Conservation (phyloP, 257 asterid genomes). For the Nicotiana paniculata region DNA sequence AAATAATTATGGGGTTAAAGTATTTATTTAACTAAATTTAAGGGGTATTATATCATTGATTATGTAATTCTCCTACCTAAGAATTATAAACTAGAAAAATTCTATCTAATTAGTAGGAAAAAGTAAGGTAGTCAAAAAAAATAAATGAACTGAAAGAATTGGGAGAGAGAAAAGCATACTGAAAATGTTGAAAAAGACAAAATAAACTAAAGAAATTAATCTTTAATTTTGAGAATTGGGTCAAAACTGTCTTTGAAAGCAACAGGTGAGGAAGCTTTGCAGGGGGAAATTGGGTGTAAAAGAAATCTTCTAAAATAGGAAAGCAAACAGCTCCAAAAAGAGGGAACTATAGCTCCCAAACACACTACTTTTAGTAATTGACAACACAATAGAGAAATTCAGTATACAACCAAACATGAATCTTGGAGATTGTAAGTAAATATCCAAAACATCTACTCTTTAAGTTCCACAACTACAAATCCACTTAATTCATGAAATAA, state of each 20-base stretch:
- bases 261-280: constrained; percentile 33
- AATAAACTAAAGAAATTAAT: constrained; percentile 23
- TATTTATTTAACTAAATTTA: neutral
- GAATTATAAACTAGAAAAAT: neutral
- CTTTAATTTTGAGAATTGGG: constrained; percentile 22
- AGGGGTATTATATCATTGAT: neutral
- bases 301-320: constrained; percentile 33
- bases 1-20: neutral
- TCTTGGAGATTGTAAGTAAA: neutral
- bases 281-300: constrained; percentile 23
- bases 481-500: neutral
- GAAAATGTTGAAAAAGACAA: constrained; percentile 28
- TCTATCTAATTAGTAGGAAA: neutral
- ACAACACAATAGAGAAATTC: constrained; percentile 6
- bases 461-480: neutral
- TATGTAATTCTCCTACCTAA: neutral
- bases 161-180: constrained; percentile 1
- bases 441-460: neutral
- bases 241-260: constrained; percentile 57
- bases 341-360: constrained; percentile 9
- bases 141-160: constrained; percentile 12
- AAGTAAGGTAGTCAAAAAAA: constrained; percentile 5
- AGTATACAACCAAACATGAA: neutral
- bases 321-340: constrained; percentile 27
- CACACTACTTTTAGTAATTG: constrained; percentile 12